Base-by-base conservation (phyloP, 2,329 filamentous ascomycete genomes). In the Diaporthe eres region DNA sequence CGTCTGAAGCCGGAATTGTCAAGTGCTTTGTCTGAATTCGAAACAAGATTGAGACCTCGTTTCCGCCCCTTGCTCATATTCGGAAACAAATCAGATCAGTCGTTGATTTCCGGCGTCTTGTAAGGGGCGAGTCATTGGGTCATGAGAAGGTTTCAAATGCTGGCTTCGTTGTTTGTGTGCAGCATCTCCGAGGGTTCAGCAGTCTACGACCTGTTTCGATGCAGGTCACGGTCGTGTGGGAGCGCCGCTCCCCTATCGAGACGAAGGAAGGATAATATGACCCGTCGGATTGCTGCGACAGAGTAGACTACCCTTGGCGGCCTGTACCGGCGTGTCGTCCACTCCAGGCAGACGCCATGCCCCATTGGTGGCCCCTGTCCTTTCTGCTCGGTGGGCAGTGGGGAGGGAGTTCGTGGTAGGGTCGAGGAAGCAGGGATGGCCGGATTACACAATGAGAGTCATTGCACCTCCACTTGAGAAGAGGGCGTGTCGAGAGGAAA, bases 31-130 rank as follows among this genome's bases (percentile, higher is more conserved):
- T 8, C 13, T 39, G 63, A 37, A 39, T 39, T 51, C 63, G 47
- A 68, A 68, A 68, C 63, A 68, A 68, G 39, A 68, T 68, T 68
- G 47, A 68, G 63, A 68, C 47, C 47, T 68, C 63, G 63, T 68
- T 68, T 39, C 47, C 63, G 47, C 31, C 63, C 63, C 63, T 68
- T 68, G 63, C 31, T 68, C 63, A 68, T 39, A 31, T 19, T 19
- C 31, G 63, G 63, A 68, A 68, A 53, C 63, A 68, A 51, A 37
- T 68, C 47, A 53, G 44, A 68, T 51, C 44, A 31, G 44, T 68
- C 44, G 28, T 51, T 68, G 63, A 68, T 39, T 68, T 68, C 28
- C 63, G 63, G 63, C 28, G 31, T 49, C 25, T 51, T 68, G 49
- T 39, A 39, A 37, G 31, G 63, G 44, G 63, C 63, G 63, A 68